phyloP scores from a whole-genome alignment of 2,329 filamentous ascomycete genomes.

The Phialophora expanda region DNA sequence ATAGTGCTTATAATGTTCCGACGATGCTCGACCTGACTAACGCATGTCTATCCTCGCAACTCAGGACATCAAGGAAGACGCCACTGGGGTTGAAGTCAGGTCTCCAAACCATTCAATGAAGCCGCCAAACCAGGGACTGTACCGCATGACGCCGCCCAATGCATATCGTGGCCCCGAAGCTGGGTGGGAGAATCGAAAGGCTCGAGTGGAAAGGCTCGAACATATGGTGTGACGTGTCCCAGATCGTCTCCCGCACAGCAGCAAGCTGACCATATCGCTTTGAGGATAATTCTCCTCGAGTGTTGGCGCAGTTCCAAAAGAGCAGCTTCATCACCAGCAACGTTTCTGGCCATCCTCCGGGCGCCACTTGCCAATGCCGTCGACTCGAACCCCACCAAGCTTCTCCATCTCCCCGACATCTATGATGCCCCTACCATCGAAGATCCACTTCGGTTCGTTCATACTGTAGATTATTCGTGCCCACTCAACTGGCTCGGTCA shows the following conservation, averaged over 20 bases:
- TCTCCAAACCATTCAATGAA: neutral
- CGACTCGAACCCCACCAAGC: constrained; percentile 47
- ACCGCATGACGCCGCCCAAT: neutral
- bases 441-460: constrained; percentile 56
- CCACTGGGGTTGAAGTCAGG: neutral
- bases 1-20: neutral
- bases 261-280: neutral
- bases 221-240: neutral
- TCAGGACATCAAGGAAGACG: neutral
- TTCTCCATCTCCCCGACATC: constrained; percentile 45
- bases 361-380: constrained; percentile 42
- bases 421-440: constrained; percentile 53
- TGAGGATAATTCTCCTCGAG: neutral
- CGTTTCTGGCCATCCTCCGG: constrained; percentile 25
- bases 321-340: constrained; percentile 6
- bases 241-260: neutral
- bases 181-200: no score
- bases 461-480: constrained; percentile 52
- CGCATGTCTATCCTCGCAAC: neutral
- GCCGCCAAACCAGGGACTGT: neutral
- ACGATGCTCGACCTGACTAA: neutral
- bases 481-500: constrained; percentile 51
- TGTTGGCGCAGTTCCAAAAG: no score
- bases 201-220: no score
- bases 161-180: neutral